Base-by-base conservation (phyloP, 805 yeast species). In the Spathaspora girioi region DNA sequence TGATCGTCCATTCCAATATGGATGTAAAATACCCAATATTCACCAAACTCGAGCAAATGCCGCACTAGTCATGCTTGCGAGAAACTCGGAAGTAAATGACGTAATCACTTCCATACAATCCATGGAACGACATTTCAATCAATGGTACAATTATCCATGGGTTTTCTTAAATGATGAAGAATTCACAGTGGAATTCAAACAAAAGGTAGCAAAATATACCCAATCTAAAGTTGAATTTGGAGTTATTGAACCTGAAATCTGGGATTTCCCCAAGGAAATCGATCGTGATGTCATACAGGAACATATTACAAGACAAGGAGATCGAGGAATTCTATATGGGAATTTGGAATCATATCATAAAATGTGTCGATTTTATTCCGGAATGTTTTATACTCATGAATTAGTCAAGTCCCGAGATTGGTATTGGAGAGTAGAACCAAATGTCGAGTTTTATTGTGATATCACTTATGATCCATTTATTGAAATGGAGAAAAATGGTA, bases 381-480 rank as follows among this genome's bases (percentile, higher is more conserved):
- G 97, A 1, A 75, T 76, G 51, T 93, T 93, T 63, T 89, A 81
- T 70, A 81, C 84, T 53, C 97, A 93, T 66, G 87, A 87, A 5
- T 63, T 89, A 55, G 85, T 93, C 43, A 68, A 68, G 47, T 78
- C 82, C 53, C 77, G 83, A 50, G 90, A 91, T 54, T 93, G 97
- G 96, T 93, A 91, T 69, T 92, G 97, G 97, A 78, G 98, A 50
- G 90, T 94, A 11, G 99, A 94, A 67, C 98, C 98, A 2, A 87
- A 87, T 56, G 94, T 93, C 41, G 85, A 88, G 57, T 90, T 89
- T 63, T 90, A 78, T 65, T 93, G 99, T 69, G 97, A 93, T 66
- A 68, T 91, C 50, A 86, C 96, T 0, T 90, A 92, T 68, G 98
- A 93, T 68, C 96, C 97, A 12, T 94, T 93, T 62, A 58, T 77